Evolutionary conservation across 2,329 filamentous ascomycete genomes (phyloP), one percentile per base, ranked within the genome.

Genomic region (Cladorrhinum sp.): DNA sequence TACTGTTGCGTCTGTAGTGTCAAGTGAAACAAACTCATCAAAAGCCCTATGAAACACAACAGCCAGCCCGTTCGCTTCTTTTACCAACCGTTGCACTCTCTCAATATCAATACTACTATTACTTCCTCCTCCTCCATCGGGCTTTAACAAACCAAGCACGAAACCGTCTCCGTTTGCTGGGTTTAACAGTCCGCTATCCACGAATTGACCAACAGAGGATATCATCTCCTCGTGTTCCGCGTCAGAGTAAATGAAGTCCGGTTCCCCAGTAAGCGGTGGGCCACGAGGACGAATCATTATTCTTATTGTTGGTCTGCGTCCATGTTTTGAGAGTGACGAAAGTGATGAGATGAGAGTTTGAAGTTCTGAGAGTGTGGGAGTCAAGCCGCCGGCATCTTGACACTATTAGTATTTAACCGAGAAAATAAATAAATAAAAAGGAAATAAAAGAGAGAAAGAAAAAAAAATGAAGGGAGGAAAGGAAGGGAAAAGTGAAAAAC

Each of bases 31-130:
- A 10, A 84, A 71, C 18, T 76, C 73, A 66, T 86, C 83, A 61
- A 84, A 83, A 1, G 83, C 83, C 16, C 83, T 78, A 69, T 85
- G 82, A 63, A 86, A 81, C n/a, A 83, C 76, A 64, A 79, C 80
- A 16, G 69, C 70, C 30, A 76, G 76, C 1, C 79, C 80, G 6
- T 63, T 67, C 0, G 82, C 79, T 14, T 74, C 69, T 2, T 66
- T 46, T 0, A 83, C 72, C 3, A 86, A 76, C 56, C 65, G 64
- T 2, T 33, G 57, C 67, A 78, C 82, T 50, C 73, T 67, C n/a
- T 69, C 64, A 6, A 66, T 64, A 64, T 85, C 78, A n/a, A 84
- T 62, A n/a, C n/a, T n/a, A n/a, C n/a, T n/a, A n/a, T n/a, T n/a
- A n/a, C n/a, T n/a, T n/a, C n/a, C n/a, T n/a, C n/a, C n/a, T n/a